Evolutionary conservation across 495 filamentous ascomycete genomes (phyloP).

Genomic region (Corynascus novoguineensis): DNA sequence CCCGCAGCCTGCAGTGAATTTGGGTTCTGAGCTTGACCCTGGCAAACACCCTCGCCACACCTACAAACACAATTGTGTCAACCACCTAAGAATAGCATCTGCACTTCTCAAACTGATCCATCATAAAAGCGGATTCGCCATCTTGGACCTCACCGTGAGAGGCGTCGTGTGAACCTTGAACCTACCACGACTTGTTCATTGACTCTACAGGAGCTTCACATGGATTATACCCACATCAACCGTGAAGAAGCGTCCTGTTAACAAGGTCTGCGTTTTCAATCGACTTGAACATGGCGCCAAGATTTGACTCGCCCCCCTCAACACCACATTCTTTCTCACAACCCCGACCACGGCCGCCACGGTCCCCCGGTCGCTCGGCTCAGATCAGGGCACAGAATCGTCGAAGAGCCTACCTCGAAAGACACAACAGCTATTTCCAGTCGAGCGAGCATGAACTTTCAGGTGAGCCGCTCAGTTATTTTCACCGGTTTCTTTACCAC

Average conservation of each 20-base stretch:
- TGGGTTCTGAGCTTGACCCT: too few species aligned
- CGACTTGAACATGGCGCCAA: conserved; percentile 13
- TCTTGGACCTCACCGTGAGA: background rate
- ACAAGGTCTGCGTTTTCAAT: too few species aligned
- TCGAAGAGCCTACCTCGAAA: conserved; percentile 38
- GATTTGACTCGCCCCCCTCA: conserved; percentile 20
- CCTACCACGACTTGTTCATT: too few species aligned
- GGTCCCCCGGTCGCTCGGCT: conserved; percentile 28
- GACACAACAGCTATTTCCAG: conserved; percentile 37
- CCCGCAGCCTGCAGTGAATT: background rate
- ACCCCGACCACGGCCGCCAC: conserved; percentile 37
- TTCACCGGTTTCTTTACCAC: too few species aligned
- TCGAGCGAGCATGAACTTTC: conserved; percentile 42
- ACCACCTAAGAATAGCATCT: background rate
- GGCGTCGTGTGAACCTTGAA: background rate
- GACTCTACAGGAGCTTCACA: too few species aligned
- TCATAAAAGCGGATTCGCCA: background rate
- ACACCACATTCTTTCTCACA: conserved; percentile 17
- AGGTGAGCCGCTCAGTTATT: conserved; percentile 21
- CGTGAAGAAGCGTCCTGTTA: too few species aligned
- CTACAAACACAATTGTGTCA: too few species aligned
- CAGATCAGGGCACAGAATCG: conserved; percentile 40
- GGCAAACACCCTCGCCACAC: too few species aligned
- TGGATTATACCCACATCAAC: background rate
- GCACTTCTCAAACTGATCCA: background rate